phyloP scores from a whole-genome alignment of 768 basidiomycete species.

The Lentinula edodes region DNA sequence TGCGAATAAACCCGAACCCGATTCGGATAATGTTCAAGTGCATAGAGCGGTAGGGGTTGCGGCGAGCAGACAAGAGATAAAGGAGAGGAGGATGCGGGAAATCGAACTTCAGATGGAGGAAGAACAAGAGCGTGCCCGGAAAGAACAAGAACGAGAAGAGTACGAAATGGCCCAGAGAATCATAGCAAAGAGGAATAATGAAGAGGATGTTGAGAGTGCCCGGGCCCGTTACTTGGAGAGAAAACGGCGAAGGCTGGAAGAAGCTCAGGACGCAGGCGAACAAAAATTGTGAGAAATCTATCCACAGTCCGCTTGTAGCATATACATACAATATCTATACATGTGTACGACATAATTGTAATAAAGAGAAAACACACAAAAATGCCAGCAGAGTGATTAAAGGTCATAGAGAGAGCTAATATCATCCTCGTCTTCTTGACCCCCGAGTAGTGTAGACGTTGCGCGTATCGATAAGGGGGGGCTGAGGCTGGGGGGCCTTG shows the following conservation, averaged over 20 bases:
- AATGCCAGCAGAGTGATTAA: not conserved
- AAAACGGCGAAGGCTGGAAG: constrained; percentile 72
- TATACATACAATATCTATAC: not conserved
- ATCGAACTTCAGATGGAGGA: constrained; percentile 75
- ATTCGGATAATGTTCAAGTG: constrained; percentile 29
- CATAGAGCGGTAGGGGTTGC: constrained; percentile 84
- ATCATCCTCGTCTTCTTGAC: constrained; percentile 11
- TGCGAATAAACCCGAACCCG: constrained; percentile 15
- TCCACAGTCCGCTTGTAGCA: not conserved
- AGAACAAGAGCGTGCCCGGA: constrained; percentile 55
- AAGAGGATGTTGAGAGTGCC: constrained; percentile 67
- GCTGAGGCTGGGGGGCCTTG: constrained; percentile 15
- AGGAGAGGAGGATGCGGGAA: constrained; percentile 75
- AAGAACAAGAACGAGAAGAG: constrained; percentile 54
- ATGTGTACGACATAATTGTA: not conserved
- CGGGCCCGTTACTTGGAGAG: constrained; percentile 70
- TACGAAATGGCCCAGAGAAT: constrained; percentile 61
- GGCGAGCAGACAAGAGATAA: constrained; percentile 75
- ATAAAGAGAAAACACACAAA: not conserved
- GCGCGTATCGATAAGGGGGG: constrained; percentile 37
- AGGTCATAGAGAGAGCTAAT: not conserved
- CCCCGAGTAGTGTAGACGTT: constrained; percentile 34
- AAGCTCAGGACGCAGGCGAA: not conserved
- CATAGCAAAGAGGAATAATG: constrained; percentile 71
- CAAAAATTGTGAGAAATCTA: not conserved